Evolutionary conservation across 805 yeast genomes (phyloP), one percentile per base, ranked within the genome.

Genomic region (Starmerella potacharoeniae): DNA sequence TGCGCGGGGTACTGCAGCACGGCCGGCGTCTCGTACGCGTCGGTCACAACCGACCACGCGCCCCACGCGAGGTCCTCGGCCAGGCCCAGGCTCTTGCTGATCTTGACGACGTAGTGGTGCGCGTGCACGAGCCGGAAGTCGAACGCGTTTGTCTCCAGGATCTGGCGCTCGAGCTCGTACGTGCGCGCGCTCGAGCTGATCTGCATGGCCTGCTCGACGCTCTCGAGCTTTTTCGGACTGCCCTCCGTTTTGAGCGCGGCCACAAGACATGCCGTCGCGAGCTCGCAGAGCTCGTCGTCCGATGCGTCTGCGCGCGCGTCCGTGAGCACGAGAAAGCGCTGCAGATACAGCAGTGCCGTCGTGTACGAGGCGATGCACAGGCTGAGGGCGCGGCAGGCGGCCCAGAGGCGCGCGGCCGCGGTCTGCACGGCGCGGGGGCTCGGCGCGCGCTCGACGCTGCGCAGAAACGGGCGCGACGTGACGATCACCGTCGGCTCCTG

Each of bases 201-300:
- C 16, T 31, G 22, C 48, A 46, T 42, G 28, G 51, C 55, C 9
- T 40, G 42, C 6, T 30, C 35, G 16, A 88, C 75, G 46, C 84
- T 86, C 52, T 79, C 74, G 14, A 84, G 67, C 61, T 84, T 84
- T 66, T 87, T 88, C 43, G 88, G 82, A 43, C 89, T 86, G 64
- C 89, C 96, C 64, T 86, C 95, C 59, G 82, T 80, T 67, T 89
- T 87, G 44, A 83, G 73, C 2, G 95, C 84, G 14, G 86, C 71
- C 55, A 85, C 77, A 7, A 89, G 66, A 35, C 50, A 35, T 2
- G 50, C 41, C 16, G 50, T 46, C n/a, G 41, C 50, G 6, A 34
- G 22, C 37, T 36, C 49, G 31, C 36, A 14, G 4, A 3, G 35
- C 14, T 51, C 33, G 13, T 51, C 5, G 13, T 28, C 35, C 6